Percentiles rank a stretch among this genome's conserved stretches.
These are phyloP conservation scores for Chrysosporium queenslandicum DNA, from an alignment of 2,329 filamentous ascomycete genomes.

Conservation along the genomic window DNA sequence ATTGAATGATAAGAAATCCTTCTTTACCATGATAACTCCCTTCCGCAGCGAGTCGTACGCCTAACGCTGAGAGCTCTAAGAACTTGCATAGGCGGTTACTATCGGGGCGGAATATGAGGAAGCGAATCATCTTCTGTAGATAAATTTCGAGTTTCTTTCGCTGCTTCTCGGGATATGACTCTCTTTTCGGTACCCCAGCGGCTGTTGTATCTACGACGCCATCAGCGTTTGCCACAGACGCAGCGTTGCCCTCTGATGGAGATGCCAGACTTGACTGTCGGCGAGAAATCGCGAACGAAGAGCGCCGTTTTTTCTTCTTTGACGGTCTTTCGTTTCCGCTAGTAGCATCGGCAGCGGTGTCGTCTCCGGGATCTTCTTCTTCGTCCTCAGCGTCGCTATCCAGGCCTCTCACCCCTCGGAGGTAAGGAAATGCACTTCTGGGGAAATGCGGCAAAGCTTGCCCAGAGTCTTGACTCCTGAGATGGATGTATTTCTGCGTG, in stretches of 20 bases:
- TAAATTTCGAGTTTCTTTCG: constrained; percentile 80
- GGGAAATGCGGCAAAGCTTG: constrained; percentile 86
- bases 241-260: constrained; percentile 31
- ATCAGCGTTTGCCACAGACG: constrained; percentile 27
- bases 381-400: constrained; percentile 71
- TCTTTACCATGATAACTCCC: constrained; percentile 97
- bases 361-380: constrained; percentile 41
- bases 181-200: constrained; percentile 35
- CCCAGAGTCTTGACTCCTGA: constrained; percentile 56
- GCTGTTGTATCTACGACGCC: constrained; percentile 34
- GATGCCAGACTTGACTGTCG: constrained; percentile 47
- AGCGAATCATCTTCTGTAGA: constrained; percentile 84
- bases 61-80: constrained; percentile 84
- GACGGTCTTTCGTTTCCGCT: constrained; percentile 55
- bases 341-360: constrained; percentile 52
- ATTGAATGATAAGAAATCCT: constrained; percentile 84
- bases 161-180: constrained; percentile 67
- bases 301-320: constrained; percentile 44
- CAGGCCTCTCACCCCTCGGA: constrained; percentile 67
- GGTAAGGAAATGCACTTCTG: constrained; percentile 76
- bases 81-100: constrained; percentile 95
- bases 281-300: constrained; percentile 47
- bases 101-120: constrained; percentile 92
- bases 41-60: constrained; percentile 85
- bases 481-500: constrained; percentile 70